phyloP scores from a whole-genome alignment of 768 basidiomycete genomes.

The Boletellus emodensis region DNA sequence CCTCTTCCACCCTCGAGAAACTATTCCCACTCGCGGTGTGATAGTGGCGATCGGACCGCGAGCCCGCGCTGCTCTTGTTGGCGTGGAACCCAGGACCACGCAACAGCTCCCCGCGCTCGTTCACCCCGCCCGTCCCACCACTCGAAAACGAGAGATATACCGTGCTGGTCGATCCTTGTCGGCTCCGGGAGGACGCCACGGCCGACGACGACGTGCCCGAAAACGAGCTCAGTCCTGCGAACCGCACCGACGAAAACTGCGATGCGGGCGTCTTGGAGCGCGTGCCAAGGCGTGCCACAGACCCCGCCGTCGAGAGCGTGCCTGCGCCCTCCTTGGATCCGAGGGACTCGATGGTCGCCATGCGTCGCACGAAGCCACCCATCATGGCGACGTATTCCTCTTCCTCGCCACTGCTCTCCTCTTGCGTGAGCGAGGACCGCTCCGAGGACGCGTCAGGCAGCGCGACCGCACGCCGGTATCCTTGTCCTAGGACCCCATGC shows the following conservation, averaged over 20 bases:
- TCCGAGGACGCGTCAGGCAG: constrained; percentile 13
- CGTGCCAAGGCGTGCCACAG: constrained; percentile 25
- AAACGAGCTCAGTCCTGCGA: constrained; percentile 11
- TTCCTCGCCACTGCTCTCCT: constrained; percentile 21
- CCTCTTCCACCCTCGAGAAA: constrained; percentile 8
- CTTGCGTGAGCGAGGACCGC: constrained; percentile 7
- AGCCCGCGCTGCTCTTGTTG: constrained; percentile 3
- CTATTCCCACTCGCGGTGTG: constrained; percentile 16
- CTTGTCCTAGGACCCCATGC: background rate
- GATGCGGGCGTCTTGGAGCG: constrained; percentile 22
- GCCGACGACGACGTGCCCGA: background rate
- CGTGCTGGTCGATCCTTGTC: constrained; percentile 19
- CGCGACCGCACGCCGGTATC: background rate
- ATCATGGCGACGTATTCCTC: constrained; percentile 51
- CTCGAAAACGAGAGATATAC: constrained; percentile 26
- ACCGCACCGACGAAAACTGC: constrained; percentile 25
- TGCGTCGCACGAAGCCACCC: constrained; percentile 62
- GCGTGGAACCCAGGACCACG: background rate
- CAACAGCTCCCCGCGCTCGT: constrained; percentile 28
- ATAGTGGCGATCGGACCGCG: constrained; percentile 12
- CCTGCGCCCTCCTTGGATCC: constrained; percentile 54
- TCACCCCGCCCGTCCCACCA: constrained; percentile 20
- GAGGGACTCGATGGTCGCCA: constrained; percentile 79
- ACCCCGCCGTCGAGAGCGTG: constrained; percentile 31
- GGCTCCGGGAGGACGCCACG: background rate